These are phyloP conservation scores for Teratosphaeria nubilosa DNA, from an alignment of 2,329 filamentous ascomycete species.

Conservation along the genomic window DNA sequence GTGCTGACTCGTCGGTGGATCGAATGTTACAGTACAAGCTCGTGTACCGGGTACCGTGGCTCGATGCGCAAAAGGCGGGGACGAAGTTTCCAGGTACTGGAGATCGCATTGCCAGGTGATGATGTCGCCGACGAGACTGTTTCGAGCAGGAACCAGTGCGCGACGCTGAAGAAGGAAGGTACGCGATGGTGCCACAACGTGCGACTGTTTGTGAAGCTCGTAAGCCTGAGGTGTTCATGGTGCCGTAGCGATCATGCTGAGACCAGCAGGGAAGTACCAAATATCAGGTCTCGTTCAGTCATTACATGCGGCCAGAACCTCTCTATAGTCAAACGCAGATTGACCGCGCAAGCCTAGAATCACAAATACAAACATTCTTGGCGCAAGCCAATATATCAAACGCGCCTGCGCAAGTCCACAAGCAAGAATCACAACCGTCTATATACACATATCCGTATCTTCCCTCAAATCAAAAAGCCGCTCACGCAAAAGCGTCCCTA, in stretches of 20 bases:
- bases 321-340: not conserved
- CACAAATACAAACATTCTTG: not conserved
- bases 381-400: not conserved
- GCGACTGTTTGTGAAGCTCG: not conserved
- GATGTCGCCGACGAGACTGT: no score
- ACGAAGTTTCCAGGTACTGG: no score
- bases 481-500: not conserved
- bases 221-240: not conserved
- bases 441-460: not conserved
- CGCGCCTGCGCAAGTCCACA: not conserved
- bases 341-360: not conserved
- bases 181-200: not conserved
- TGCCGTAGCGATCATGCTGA: not conserved
- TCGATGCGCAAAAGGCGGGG: not conserved
- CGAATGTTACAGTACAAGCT: no score
- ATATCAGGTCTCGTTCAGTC: not conserved
- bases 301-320: not conserved
- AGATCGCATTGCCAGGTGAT: no score
- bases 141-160: not conserved
- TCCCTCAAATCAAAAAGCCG: not conserved
- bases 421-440: not conserved
- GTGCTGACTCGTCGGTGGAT: not conserved
- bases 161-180: not conserved
- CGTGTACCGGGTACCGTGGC: not conserved
- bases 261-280: not conserved